Evolutionary conservation across 2,329 filamentous ascomycete genomes (phyloP).

Genomic region (Chaetomiaceae sp.): DNA sequence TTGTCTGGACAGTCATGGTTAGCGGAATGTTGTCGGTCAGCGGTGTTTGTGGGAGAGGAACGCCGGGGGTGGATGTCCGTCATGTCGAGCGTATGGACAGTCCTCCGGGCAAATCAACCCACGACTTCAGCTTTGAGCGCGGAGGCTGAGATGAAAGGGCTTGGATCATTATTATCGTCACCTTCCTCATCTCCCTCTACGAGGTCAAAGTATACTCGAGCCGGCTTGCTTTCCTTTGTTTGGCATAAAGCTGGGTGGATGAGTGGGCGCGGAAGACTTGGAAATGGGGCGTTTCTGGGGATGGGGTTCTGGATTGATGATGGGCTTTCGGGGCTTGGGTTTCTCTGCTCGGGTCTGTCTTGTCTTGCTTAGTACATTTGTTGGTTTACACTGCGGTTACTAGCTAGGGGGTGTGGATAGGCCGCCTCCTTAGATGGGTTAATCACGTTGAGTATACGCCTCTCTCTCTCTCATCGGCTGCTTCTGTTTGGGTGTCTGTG

Average conservation of each 20-base stretch:
- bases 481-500: too few species aligned
- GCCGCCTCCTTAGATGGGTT: background rate
- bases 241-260: slow-evolving; percentile 1
- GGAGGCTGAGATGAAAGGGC: too few species aligned
- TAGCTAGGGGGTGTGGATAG: background rate
- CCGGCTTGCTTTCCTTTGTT: slow-evolving; percentile 7
- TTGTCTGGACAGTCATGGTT: background rate
- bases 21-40: background rate
- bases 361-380: background rate
- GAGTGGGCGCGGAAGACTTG: background rate
- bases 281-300: slow-evolving; percentile 8
- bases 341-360: background rate
- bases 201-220: too few species aligned
- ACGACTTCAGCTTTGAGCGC: too few species aligned
- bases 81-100: too few species aligned
- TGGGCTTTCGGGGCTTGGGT: too few species aligned
- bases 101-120: too few species aligned
- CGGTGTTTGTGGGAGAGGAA: background rate
- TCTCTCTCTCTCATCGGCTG: background rate
- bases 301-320: slow-evolving; percentile 5
- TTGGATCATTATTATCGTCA: background rate
- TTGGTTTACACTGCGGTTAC: background rate
- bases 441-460: background rate
- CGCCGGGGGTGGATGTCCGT: too few species aligned
- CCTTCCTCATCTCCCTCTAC: background rate